These are phyloP conservation scores for Vinca minor DNA, from an alignment of 257 asterid genomes.

Conservation along the genomic window DNA sequence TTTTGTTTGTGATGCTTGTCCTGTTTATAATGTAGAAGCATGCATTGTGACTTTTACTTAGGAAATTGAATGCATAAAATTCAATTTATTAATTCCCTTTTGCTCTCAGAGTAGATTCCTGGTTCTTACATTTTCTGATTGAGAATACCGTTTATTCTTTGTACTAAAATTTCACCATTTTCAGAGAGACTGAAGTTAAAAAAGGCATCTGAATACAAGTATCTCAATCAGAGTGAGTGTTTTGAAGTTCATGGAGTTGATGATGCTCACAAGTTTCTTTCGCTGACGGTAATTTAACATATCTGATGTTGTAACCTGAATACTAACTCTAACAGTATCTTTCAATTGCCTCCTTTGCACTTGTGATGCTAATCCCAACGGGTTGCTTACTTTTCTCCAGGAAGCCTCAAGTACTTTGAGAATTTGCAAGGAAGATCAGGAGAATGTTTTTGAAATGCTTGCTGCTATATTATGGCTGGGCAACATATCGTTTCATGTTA, in stretches of 20 bases:
- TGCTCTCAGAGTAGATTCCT: background rate
- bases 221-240: constrained; percentile 72
- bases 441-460: constrained; percentile 66
- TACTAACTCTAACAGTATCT: background rate
- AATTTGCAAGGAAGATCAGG: constrained; percentile 71
- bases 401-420: constrained; percentile 53
- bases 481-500: constrained; percentile 66
- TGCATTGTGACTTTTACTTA: background rate
- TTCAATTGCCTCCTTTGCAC: too few relatives aligned
- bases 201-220: constrained; percentile 53
- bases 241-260: constrained; percentile 49
- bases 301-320: constrained; percentile 5
- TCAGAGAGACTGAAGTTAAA: constrained; percentile 67
- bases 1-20: background rate
- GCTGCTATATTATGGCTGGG: constrained; percentile 97
- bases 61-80: background rate
- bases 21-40: background rate
- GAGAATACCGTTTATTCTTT: too few relatives aligned
- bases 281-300: constrained; percentile 30
- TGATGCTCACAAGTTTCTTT: constrained; percentile 56
- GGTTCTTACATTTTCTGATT: background rate
- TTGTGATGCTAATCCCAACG: constrained; percentile 7
- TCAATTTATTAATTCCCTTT: background rate
- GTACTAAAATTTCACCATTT: background rate
- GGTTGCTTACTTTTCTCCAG: constrained; percentile 34